Evolutionary conservation across 1,284 basidiomycete species (phyloP).

Genomic region (Ganoderma lingzhi): DNA sequence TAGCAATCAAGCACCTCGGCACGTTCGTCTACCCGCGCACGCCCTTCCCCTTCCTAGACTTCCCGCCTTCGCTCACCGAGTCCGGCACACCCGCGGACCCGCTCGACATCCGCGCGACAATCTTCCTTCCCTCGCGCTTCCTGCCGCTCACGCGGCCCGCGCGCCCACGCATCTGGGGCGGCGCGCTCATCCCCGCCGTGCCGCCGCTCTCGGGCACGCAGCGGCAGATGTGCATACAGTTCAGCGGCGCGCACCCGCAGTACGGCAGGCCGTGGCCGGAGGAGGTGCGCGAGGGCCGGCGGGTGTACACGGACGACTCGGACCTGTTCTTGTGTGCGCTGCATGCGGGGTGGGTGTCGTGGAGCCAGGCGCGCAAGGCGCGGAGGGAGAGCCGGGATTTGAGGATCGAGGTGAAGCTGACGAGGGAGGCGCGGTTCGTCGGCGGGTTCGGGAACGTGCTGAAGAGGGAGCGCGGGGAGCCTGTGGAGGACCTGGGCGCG

Average conservation of each 20-base stretch:
- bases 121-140: constrained; percentile 66
- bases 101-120: constrained; percentile 65
- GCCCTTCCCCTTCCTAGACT: constrained; percentile 52
- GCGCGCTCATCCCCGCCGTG: constrained; percentile 56
- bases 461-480: constrained; percentile 33
- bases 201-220: constrained; percentile 42
- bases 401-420: constrained; percentile 57
- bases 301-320: constrained; percentile 80
- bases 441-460: constrained; percentile 45
- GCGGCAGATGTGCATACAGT: constrained; percentile 40
- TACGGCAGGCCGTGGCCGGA: constrained; percentile 35
- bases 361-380: constrained; percentile 63
- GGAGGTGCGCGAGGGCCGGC: constrained; percentile 45
- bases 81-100: constrained; percentile 38
- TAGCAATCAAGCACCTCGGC: constrained; percentile 58
- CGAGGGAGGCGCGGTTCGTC: constrained; percentile 51
- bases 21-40: constrained; percentile 58
- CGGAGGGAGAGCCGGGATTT: constrained; percentile 61
- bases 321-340: constrained; percentile 79
- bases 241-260: constrained; percentile 33
- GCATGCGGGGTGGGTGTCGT: constrained; percentile 70
- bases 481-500: constrained; percentile 43
- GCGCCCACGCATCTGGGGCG: constrained; percentile 71
- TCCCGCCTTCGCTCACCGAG: constrained; percentile 34
- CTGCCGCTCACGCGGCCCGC: constrained; percentile 60